Base-by-base conservation (phyloP, 371 early-diverging fungal species). In the Mucor sp. region DNA sequence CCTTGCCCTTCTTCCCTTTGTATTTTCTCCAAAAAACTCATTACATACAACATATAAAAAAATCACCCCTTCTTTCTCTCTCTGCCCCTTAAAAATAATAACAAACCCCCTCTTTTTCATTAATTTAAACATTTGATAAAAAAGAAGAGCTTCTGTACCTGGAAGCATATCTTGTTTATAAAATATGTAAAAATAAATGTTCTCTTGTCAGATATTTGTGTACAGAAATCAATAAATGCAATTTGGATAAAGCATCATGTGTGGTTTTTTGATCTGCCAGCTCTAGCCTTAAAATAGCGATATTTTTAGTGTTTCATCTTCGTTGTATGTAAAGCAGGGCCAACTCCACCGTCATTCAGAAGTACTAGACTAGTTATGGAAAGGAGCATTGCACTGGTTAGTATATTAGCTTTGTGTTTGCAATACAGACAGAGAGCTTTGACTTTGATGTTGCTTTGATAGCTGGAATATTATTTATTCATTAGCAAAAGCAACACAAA, bases 1-100 rank as follows among this genome's bases (percentile, higher is more conserved):
- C 27, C 53, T 27, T 25, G 21, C 23, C 23, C 53, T 15, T 25
- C 27, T 50, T 25, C 53, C 27, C 27, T 53, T 15, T 53, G 53
- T 53, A 53, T 53, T 53, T 53, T 53, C 53, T 53, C 27, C 23
- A 27, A 53, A 50, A 53, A 53, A 53, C 12, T 53, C 53, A 53
- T 53, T 27, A 53, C 53, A 53, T 53, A 53, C 53, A 53, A 53
- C 25, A 53, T 25, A 53, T 53, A 53, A 47, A 47, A 47, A 47
- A 53, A 53, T 27, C 25, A 4, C 53, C 53, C 53, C 25, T 15
- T 50, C 12, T 37, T 41, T 41, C 41, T 41, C 17, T 15, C 41
- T 17, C 37, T 15, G 1, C 17, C 41, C 15, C 25, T 8, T 19
- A 53, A 53, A 27, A 25, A 53, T 53, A 53, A 27, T 27, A 27